Base-by-base conservation (phyloP, 345 rosid genomes). In the Corchorus capsularis region DNA sequence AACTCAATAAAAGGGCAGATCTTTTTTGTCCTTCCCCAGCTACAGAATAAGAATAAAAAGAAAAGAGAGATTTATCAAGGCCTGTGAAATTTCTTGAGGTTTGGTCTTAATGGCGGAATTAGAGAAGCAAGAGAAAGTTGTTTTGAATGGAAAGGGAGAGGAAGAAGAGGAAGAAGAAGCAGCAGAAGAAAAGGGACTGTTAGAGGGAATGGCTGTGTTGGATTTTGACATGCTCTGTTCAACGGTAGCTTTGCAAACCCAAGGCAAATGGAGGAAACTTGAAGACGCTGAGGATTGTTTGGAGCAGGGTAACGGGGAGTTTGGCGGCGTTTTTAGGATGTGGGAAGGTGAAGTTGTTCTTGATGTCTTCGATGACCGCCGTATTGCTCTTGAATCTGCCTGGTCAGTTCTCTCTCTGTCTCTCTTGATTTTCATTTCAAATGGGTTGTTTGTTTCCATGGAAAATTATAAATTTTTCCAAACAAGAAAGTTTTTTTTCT, bases 221-320 rank as follows among this genome's bases (percentile, higher is more conserved):
- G 97, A 95, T 87, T 95, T 95, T 80, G 98, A 95, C 81, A 8
- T 89, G 92, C 78, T 95, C 56, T 93, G 99, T 76, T 90, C 98
- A 8, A 88, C 98, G 27, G 99, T 95, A 49, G 99, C 98, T 77
- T 65, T 88, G 85, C 98, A 91, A 83, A 85, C 98, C 14, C 92
- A 93, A 70, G 97, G 99, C 47, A 90, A 91, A 77, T 90, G 97
- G 97, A 83, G 84, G 81, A 85, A 78, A 39, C 77, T 84, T 3
- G 83, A 84, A 10, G 16, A 1, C 60, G 15, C 60, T 4, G 32
- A 35, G 46, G 59, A 68, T 27, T 17, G 14, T 27, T 68, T 15
- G 27, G 20, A 82, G 77, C 66, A 60, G 0, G 79, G 8, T 15
- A 80, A 80, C 14, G 92, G 78, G 12, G 95, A 82, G 3, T 76